Evolutionary conservation across 352 stramenopile species (phyloP).

Genomic region (Thalassiosira mediterranea): DNA sequence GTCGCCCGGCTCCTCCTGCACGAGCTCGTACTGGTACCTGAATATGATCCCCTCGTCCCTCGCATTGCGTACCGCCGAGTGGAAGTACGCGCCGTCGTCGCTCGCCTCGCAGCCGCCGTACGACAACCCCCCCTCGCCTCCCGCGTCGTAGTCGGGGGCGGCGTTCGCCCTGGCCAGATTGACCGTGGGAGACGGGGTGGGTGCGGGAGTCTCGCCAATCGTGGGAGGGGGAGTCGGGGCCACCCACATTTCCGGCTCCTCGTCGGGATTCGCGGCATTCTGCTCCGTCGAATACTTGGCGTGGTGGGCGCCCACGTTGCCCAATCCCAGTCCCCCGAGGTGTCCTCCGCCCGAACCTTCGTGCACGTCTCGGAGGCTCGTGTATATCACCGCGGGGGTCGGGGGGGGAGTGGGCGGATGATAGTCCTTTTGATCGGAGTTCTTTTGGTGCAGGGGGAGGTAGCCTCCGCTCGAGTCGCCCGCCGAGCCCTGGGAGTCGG

Average conservation of each 20-base stretch:
- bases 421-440: not conserved
- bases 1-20: not conserved
- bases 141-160: too few species aligned
- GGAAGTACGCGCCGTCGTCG: not conserved
- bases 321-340: not conserved
- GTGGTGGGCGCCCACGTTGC: too few species aligned
- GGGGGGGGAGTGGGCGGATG: not conserved
- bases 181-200: not conserved
- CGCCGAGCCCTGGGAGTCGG: not conserved
- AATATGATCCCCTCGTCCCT: not conserved
- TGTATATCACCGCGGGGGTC: too few species aligned
- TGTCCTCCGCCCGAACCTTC: not conserved
- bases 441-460: not conserved
- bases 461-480: not conserved
- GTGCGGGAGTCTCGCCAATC: not conserved
- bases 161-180: not conserved
- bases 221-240: not conserved
- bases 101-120: not conserved
- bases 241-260: not conserved
- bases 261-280: not conserved
- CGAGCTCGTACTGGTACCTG: constrained; percentile 2
- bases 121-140: too few species aligned
- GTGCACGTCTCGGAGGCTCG: not conserved
- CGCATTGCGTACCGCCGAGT: not conserved
- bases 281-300: not conserved